Conservation (phyloP, 106 monocot genomes). For the Triglochin maritima region DNA sequence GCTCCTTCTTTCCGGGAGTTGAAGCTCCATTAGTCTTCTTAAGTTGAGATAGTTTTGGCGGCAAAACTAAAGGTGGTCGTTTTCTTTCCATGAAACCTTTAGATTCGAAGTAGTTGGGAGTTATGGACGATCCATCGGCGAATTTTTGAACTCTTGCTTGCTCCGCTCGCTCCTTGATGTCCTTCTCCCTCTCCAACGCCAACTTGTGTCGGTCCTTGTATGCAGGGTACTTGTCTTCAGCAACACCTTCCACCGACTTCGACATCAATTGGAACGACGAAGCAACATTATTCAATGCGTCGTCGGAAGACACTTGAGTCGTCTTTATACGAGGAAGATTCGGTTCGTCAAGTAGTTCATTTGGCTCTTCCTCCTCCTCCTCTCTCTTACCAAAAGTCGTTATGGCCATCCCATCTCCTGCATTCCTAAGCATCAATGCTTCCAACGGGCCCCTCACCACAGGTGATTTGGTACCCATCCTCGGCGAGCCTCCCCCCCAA, state of each 20-base stretch:
- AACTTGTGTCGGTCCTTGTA: slow-evolving; percentile 92
- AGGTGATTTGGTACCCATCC: slow-evolving; percentile 27
- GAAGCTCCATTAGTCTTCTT: slow-evolving; percentile 32
- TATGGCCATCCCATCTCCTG: slow-evolving; percentile 65
- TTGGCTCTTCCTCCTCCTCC: slow-evolving; percentile 38
- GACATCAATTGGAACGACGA: slow-evolving; percentile 83
- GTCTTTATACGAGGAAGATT: slow-evolving; percentile 26
- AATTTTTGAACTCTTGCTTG: slow-evolving; percentile 74
- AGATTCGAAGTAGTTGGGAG: slow-evolving; percentile 3
- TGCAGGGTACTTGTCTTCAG: slow-evolving; percentile 81
- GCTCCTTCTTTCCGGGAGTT: slow-evolving; percentile 12
- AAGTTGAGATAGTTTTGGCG: slow-evolving; percentile 62
- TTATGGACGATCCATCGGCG: slow-evolving; percentile 15
- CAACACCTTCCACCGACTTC: slow-evolving; percentile 73
- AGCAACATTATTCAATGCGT: slow-evolving; percentile 52
- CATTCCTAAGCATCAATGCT: slow-evolving; percentile 77
- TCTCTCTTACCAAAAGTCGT: slow-evolving; percentile 75
- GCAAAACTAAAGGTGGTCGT: slow-evolving; percentile 17
- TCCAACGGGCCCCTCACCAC: slow-evolving; percentile 61
- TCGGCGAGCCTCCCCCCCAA: slow-evolving; percentile 41
- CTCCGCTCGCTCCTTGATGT: slow-evolving; percentile 74
- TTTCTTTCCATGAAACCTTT: slow-evolving; percentile 23
- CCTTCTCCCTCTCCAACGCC: slow-evolving; percentile 78
- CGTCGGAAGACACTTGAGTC: slow-evolving; percentile 23
- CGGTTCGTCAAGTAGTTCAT: slow-evolving; percentile 21